Percentiles rank a stretch among this genome's conserved stretches.
Evolutionary conservation across 345 rosid genomes (phyloP).

Genomic region (Gossypium raimondii): DNA sequence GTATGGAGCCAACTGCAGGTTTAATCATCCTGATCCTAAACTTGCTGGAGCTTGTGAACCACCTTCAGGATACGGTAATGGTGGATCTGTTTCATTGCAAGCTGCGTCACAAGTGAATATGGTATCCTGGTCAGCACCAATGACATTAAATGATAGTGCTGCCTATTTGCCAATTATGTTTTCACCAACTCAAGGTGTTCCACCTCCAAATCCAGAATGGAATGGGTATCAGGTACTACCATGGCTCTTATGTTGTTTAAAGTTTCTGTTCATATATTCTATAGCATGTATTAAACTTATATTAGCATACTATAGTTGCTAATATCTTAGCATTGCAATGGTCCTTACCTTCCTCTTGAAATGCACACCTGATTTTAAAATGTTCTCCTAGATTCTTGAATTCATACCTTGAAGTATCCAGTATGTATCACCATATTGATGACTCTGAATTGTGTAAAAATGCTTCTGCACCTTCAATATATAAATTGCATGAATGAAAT

Average conservation of each 20-base stretch:
- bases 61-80: constrained; percentile 46
- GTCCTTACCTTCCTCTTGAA: neutral
- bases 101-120: constrained; percentile 48
- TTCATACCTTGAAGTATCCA: neutral
- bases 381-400: neutral
- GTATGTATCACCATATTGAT: neutral
- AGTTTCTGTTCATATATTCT: neutral
- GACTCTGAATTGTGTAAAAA: neutral
- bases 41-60: constrained; percentile 45
- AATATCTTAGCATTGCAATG: neutral
- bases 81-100: constrained; percentile 46
- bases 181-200: constrained; percentile 55
- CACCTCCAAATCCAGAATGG: constrained; percentile 65
- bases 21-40: constrained; percentile 91
- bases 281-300: neutral
- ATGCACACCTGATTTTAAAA: neutral
- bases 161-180: constrained; percentile 56
- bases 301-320: neutral
- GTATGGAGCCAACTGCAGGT: constrained; percentile 74
- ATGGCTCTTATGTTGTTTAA: neutral
- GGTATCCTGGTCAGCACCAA: constrained; percentile 70
- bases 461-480: neutral
- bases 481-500: neutral
- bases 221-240: constrained; percentile 74
- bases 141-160: constrained; percentile 44